Conservation (phyloP, 208 protist genomes). For the Wallacemonas sp. region DNA sequence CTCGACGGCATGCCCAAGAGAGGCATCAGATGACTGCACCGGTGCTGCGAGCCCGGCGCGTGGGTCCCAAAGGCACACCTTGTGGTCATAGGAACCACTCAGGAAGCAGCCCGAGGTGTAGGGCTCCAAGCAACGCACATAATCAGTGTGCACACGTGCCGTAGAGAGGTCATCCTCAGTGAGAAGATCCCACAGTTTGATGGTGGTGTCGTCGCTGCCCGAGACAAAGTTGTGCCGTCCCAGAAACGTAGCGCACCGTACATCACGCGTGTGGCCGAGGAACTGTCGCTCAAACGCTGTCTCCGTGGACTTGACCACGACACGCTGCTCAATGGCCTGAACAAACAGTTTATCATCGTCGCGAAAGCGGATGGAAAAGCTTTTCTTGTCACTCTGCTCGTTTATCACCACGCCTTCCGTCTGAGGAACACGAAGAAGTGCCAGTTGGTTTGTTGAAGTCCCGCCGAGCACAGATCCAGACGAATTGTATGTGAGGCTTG, state of each 20-base stretch:
- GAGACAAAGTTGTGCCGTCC: slow-evolving; percentile 75
- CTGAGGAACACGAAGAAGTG: slow-evolving; percentile 77
- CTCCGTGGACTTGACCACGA: slow-evolving; percentile 71
- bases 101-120: slow-evolving; percentile 65
- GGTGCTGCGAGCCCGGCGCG: slow-evolving; percentile 49
- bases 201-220: slow-evolving; percentile 79
- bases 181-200: slow-evolving; percentile 82
- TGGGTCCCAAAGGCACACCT: slow-evolving; percentile 79
- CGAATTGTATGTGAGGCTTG: slow-evolving; percentile 58
- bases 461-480: slow-evolving; percentile 56
- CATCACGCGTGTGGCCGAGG: slow-evolving; percentile 71
- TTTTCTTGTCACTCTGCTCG: slow-evolving; percentile 73
- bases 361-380: slow-evolving; percentile 72
- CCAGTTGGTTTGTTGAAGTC: slow-evolving; percentile 77
- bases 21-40: slow-evolving; percentile 36
- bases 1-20: slow-evolving; percentile 46
- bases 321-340: slow-evolving; percentile 73
- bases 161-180: slow-evolving; percentile 53
- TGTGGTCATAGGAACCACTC: slow-evolving; percentile 87
- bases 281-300: slow-evolving; percentile 85
- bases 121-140: slow-evolving; percentile 69
- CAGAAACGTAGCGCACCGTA: slow-evolving; percentile 72
- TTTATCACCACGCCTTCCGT: slow-evolving; percentile 74
- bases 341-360: slow-evolving; percentile 82
- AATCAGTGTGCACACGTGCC: slow-evolving; percentile 70